Percentiles rank a stretch among this genome's conserved stretches.
phyloP scores from a whole-genome alignment of 345 rosid species.

The Brassica incana region DNA sequence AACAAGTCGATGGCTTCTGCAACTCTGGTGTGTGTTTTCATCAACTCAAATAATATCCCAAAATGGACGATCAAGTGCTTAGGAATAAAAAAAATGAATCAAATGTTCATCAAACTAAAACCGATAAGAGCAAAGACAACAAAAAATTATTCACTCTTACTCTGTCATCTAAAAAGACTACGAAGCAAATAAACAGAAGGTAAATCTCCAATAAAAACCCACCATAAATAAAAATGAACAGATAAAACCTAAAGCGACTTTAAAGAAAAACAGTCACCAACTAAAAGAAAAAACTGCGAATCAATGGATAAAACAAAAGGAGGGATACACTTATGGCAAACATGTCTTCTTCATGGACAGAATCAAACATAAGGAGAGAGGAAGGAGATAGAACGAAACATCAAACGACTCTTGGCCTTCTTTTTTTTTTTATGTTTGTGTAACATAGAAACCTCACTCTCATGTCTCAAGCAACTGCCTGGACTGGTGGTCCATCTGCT shows the following conservation, averaged over 20 bases:
- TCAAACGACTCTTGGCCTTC: conserved; percentile 34
- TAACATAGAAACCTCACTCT: conserved; percentile 18
- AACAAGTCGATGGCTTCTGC: background rate
- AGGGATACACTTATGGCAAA: conserved; percentile 33
- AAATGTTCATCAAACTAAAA: conserved; percentile 41
- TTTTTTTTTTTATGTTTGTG: conserved; percentile 38
- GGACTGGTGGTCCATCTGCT: conserved; percentile 49
- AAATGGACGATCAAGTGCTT: background rate
- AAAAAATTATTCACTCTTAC: conserved; percentile 32
- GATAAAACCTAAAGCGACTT: conserved; percentile 18
- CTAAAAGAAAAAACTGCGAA: conserved; percentile 17
- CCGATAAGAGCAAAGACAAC: conserved; percentile 21
- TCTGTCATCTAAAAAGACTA: conserved; percentile 40
- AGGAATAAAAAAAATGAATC: conserved; percentile 49
- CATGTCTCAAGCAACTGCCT: conserved; percentile 38
- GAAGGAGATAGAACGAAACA: conserved; percentile 28
- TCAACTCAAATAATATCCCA: background rate
- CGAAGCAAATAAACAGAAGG: conserved; percentile 15
- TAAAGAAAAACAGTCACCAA: conserved; percentile 20
- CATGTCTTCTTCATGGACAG: conserved; percentile 37
- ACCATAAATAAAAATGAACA: conserved; percentile 30
- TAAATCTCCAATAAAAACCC: conserved; percentile 22
- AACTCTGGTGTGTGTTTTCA: background rate
- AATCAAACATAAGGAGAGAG: conserved; percentile 28
- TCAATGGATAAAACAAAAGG: conserved; percentile 13